Evolutionary conservation across 768 basidiomycete species (phyloP), one percentile per base, ranked within the genome.

Genomic region (Boletus vinaceobasis): DNA sequence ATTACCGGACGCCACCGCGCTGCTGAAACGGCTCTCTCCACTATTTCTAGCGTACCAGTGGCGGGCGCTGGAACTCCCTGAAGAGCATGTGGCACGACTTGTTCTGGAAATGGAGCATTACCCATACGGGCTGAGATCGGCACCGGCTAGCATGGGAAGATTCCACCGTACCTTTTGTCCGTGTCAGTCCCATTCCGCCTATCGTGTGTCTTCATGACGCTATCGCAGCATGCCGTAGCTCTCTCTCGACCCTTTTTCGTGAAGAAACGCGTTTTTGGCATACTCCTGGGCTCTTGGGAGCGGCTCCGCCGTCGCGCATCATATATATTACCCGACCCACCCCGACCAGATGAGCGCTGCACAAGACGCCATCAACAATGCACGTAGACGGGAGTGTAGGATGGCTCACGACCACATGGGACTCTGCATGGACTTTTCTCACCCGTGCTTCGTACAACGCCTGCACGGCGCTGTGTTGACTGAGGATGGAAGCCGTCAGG

Each of bases 301-400:
- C 32, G 43, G 9, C 48, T 54, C 11, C 58, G 59, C 11, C 48
- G 56, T 32, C 39, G 57, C 19, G 21, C 9, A 27, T 56, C 43
- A 5, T 51, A 59, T 49, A 68, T 68, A n/a, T 68, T 68, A 14
- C 67, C 67, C 2, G 57, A 58, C 3, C 67, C 67, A 3, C 67
- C 67, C 11, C 67, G 60, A 14, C 67, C 67, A 1, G 60, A 69
- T 29, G 67, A 68, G 21, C 43, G 61, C 67, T 68, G 32, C 17
- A 11, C 40, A 19, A 9, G 23, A 43, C 4, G 40, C 5, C 15
- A 26, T 50, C 36, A 58, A 9, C 11, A 37, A 2, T 14, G 7
- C 19, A 19, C 9, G 36, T 26, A 10, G 23, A 19, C 4, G 6
- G 23, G 36, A 48, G 36, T 4, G 15, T 13, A 38, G n/a, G 21